phyloP scores from a whole-genome alignment of 768 basidiomycete genomes.

The Baorangia bicolor region DNA sequence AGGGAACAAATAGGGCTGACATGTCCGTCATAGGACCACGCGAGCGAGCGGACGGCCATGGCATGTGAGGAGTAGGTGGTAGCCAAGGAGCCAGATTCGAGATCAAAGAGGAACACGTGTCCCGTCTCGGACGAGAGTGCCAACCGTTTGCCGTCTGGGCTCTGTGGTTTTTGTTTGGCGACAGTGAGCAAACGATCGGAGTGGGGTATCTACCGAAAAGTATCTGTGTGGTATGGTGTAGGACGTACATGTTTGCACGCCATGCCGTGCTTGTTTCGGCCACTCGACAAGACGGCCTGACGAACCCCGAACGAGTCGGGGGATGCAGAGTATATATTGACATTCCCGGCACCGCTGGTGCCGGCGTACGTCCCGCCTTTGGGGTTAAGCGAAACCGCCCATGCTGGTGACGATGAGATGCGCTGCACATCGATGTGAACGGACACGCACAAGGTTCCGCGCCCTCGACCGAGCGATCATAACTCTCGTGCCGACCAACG shows the following conservation, averaged over 20 bases:
- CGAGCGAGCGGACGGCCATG: slow-evolving; percentile 81
- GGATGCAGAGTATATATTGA: slow-evolving; percentile 70
- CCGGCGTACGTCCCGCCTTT: slow-evolving; percentile 71
- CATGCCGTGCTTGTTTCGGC: slow-evolving; percentile 78
- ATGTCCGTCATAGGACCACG: slow-evolving; percentile 89
- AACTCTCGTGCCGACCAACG: slow-evolving; percentile 72
- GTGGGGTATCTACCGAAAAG: not conserved
- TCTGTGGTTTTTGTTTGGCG: slow-evolving; percentile 44
- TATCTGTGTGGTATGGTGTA: not conserved
- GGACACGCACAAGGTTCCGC: slow-evolving; percentile 65
- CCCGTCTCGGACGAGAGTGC: slow-evolving; percentile 84
- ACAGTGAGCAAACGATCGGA: not conserved
- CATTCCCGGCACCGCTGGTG: slow-evolving; percentile 67
- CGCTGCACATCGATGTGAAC: not conserved
- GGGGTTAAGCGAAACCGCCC: slow-evolving; percentile 83
- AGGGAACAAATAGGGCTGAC: slow-evolving; percentile 43
- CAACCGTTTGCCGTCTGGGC: slow-evolving; percentile 81
- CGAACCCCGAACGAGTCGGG: slow-evolving; percentile 64
- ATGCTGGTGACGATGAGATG: slow-evolving; percentile 47
- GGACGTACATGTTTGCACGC: slow-evolving; percentile 62
- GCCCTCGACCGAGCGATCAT: slow-evolving; percentile 50
- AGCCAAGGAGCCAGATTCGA: slow-evolving; percentile 62
- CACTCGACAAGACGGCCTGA: slow-evolving; percentile 58
- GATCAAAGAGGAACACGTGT: slow-evolving; percentile 85
- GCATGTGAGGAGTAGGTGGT: slow-evolving; percentile 85